A percentile compares a stretch with the other conserved stretches of the same genome.
Evolutionary conservation across 805 yeast genomes (phyloP).

Genomic region (Tanozyma kutaoensis): DNA sequence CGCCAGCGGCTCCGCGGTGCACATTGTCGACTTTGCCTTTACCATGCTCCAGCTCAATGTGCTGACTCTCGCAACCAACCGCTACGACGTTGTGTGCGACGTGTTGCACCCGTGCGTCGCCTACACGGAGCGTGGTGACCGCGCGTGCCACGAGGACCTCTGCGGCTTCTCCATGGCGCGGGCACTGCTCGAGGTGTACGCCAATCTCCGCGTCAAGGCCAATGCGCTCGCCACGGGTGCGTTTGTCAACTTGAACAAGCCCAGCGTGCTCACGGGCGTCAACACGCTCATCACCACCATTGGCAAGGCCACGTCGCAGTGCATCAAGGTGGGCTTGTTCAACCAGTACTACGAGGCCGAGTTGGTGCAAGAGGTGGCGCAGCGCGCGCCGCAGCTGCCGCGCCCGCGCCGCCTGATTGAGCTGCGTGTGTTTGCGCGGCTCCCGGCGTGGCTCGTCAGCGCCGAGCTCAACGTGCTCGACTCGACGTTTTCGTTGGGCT

Average conservation of each 20-base stretch:
- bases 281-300: conserved; percentile 14
- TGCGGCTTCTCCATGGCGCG: conserved; percentile 8
- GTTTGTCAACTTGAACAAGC: conserved; percentile 12
- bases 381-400: background rate
- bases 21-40: conserved; percentile 17
- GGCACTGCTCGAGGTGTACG: conserved; percentile 11
- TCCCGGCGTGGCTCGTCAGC: conserved; percentile 23
- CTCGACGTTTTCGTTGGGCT: conserved; percentile 15
- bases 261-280: conserved; percentile 18
- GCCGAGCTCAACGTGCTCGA: conserved; percentile 7
- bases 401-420: background rate
- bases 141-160: conserved; percentile 9
- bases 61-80: conserved; percentile 14
- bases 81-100: conserved; percentile 21
- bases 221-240: conserved; percentile 9
- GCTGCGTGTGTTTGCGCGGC: conserved; percentile 8
- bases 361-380: conserved; percentile 3
- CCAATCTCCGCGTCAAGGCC: conserved; percentile 14
- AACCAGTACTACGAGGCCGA: conserved; percentile 14
- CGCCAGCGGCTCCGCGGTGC: conserved; percentile 6
- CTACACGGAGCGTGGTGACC: conserved; percentile 11
- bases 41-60: conserved; percentile 21
- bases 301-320: conserved; percentile 10
- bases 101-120: conserved; percentile 17
- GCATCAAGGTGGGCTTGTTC: conserved; percentile 14